Evolutionary conservation across 306 rosid genomes (phyloP), one percentile per base, ranked within the genome.

Genomic region (Cucumis hystrix): DNA sequence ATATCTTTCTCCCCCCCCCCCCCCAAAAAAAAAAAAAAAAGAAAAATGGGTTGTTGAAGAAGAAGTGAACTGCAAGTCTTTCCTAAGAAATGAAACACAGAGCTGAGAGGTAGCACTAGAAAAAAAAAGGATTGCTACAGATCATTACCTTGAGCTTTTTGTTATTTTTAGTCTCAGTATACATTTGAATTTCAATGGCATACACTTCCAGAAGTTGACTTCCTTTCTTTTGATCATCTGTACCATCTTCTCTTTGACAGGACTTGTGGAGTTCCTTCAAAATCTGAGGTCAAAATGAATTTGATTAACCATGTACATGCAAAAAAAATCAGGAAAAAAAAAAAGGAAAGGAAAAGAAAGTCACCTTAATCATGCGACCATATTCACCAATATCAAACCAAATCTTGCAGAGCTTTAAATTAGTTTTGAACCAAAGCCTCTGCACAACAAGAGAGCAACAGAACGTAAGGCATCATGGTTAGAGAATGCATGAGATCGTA

Each of bases 351-450:
- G 5, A 61, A 28, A 12, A 68, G 18, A 17, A 60, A 68, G 25
- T 54, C 79, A 95, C 99, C 99, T 95, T 95, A 84, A 84, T 95
- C 99, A 95, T 95, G 40, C 99, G 91, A 71, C 97, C 97, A 87
- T 95, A 92, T 85, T 95, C 97, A 78, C 99, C 95, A 87, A 92
- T 90, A 82, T 95, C 99, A 85, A 95, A 95, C 90, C 96, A 95
- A 43, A 95, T 95, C 85, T 95, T 95, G 87, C 99, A 95, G 71
- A 95, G 99, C 91, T 95, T 95, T 78, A 95, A 91, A 86, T 95
- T 95, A 57, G 97, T 95, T 84, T 95, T 95, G 86, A 95, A 95
- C 99, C 99, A 95, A 73, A 92, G 90, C 83, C 99, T 88, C 99
- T 95, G 86, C 85, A 85, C 66, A 73, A 78, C 61, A 70, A 62